These are phyloP conservation scores for Erodium texanum DNA, from an alignment of 441 rosid species.

Conservation along the genomic window DNA sequence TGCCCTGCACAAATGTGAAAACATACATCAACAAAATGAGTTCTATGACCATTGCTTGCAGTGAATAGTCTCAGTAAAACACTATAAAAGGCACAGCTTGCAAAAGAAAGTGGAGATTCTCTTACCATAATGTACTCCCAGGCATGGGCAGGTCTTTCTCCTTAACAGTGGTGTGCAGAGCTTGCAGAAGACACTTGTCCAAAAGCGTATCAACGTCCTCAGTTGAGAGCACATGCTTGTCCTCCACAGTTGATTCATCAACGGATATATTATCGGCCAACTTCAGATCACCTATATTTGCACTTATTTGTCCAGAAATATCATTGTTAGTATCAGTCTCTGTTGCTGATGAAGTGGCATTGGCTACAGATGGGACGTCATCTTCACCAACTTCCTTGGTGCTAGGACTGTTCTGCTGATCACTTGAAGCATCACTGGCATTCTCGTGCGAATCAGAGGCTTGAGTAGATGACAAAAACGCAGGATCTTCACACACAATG, in stretches of 20 bases:
- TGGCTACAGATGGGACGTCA: constrained; percentile 3
- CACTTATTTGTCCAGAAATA: constrained; percentile 29
- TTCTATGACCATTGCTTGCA: neutral
- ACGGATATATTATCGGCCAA: constrained; percentile 29
- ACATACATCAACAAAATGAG: neutral
- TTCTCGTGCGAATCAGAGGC: constrained; percentile 40
- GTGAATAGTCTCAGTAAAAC: neutral
- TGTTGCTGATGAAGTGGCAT: constrained; percentile 18
- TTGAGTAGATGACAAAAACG: constrained; percentile 28
- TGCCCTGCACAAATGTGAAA: constrained; percentile 42
- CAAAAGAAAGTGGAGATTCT: neutral
- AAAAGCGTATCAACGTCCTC: constrained; percentile 70
- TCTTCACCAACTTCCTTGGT: constrained; percentile 25
- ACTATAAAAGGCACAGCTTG: neutral
- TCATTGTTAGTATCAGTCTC: constrained; percentile 27
- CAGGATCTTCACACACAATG: constrained; percentile 73
- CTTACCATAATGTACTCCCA: constrained; percentile 92
- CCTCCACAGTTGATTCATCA: constrained; percentile 35
- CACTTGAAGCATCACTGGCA: constrained; percentile 24
- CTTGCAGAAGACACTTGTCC: constrained; percentile 87
- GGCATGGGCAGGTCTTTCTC: constrained; percentile 93
- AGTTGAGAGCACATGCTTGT: constrained; percentile 35
- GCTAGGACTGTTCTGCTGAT: constrained; percentile 22
- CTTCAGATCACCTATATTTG: constrained; percentile 34
- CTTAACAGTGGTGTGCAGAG: constrained; percentile 69